Base-by-base conservation (phyloP, 495 filamentous ascomycete species). In the Hypoxylon intermedium region DNA sequence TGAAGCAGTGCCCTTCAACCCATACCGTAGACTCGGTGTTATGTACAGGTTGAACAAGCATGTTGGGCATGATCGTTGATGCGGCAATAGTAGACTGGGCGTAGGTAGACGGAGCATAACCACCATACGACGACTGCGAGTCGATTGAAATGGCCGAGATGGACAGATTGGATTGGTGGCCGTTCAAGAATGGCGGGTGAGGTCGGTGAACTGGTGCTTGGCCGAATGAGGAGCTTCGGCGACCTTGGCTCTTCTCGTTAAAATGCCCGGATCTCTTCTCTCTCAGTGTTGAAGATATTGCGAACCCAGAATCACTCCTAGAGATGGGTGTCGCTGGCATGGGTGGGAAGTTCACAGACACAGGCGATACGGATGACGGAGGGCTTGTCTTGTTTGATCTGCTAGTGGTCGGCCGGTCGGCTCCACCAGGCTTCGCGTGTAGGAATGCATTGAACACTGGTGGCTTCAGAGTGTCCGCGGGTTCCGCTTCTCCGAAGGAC, bases 221-320 rank as follows among this genome's bases (percentile, higher is more conserved):
- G 11, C 89, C 91, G 72, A 96, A 93, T 38, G 93, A 95, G 9
- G 92, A 96, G 74, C 92, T 97, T 57, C 94, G 84, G 46, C 92
- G 85, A 7, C 91, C 91, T 44, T n/a, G n/a, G n/a, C n/a, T n/a
- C n/a, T 83, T 81, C 18, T 86, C 82, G 71, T 98, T 93, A 49
- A 97, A 96, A 73, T 97, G 92, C 6, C 91, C 94, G 11, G 94
- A 97, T 24, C 94, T 87, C 79, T 97, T 98, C 70, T 97, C 94
- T 16, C 91, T 83, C 33, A 98, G 75, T 5, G 89, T 95, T 5
- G 89, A 85, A 58, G 92, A 87, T 24, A 97, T 78, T 18, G 89
- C 88, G 72, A 91, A 92, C 2, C 90, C 93, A 24, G 93, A 96
- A 67, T 98, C 94, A 62, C 86, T 92, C 7, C 92, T 83, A n/a